phyloP scores from a whole-genome alignment of 2,329 filamentous ascomycete species.

The Furcasterigmium furcatum region DNA sequence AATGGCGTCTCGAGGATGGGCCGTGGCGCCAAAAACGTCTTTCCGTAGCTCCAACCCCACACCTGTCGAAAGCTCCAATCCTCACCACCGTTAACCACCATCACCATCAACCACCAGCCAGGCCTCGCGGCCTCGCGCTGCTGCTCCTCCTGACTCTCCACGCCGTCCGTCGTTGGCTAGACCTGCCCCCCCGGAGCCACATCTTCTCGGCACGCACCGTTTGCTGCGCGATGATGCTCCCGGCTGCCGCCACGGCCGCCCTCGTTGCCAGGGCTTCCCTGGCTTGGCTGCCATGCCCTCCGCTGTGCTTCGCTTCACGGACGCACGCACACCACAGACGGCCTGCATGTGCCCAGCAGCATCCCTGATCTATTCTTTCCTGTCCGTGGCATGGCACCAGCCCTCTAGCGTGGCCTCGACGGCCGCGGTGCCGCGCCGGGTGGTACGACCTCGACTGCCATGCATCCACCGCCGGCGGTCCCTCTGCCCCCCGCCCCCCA shows the following conservation, averaged over 20 bases:
- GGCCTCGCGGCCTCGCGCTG: too few species aligned
- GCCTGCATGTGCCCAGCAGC: neutral
- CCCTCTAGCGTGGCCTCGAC: neutral
- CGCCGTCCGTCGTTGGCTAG: neutral
- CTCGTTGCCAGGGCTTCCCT: neutral
- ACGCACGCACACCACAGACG: neutral
- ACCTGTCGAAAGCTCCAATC: neutral
- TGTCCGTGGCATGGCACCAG: too few species aligned
- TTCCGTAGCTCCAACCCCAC: too few species aligned
- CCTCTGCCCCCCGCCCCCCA: too few species aligned
- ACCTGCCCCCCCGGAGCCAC: neutral
- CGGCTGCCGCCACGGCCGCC: neutral
- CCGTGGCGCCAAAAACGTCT: neutral
- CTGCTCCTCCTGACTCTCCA: too few species aligned
- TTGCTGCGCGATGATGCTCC: neutral
- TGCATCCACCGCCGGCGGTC: neutral
- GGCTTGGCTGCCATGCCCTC: conserved; percentile 6
- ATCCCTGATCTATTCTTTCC: too few species aligned
- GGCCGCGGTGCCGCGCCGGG: neutral
- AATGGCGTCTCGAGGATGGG: neutral
- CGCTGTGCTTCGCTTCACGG: conserved; percentile 6
- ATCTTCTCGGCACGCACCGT: neutral
- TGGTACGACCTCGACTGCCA: neutral
- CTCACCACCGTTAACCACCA: neutral
- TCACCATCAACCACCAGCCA: too few species aligned